A percentile compares a stretch with the other conserved stretches of the same genome.
Conservation (phyloP, 805 yeast species). For the Spathaspora gorwiae region DNA sequence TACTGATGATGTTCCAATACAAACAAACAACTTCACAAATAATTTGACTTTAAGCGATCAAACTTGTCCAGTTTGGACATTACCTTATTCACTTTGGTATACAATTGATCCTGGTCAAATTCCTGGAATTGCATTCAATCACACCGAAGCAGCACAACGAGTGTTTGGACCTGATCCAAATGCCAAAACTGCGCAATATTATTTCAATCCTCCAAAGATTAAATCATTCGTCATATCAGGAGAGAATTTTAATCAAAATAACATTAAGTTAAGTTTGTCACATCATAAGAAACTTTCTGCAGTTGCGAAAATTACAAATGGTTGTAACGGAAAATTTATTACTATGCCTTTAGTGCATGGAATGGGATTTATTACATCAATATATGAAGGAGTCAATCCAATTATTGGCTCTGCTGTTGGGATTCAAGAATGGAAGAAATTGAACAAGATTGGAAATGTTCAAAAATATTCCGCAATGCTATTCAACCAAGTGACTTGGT, state of each 20-base stretch:
- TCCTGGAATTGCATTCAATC: conserved; percentile 65
- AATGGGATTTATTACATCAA: conserved; percentile 71
- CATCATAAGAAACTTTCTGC: conserved; percentile 31
- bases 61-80: conserved; percentile 71
- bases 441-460: conserved; percentile 32
- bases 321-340: conserved; percentile 40
- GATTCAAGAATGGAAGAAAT: conserved; percentile 43
- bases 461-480: conserved; percentile 51
- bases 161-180: conserved; percentile 67
- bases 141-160: conserved; percentile 52
- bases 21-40: conserved; percentile 76
- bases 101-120: conserved; percentile 43
- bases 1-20: conserved; percentile 40
- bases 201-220: conserved; percentile 64
- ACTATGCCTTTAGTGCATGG: conserved; percentile 71
- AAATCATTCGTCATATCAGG: conserved; percentile 51
- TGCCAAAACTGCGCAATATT: conserved; percentile 51
- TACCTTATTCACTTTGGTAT: conserved; percentile 75
- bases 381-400: conserved; percentile 49
- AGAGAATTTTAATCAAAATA: conserved; percentile 16
- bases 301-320: conserved; percentile 14
- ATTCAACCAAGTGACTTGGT: conserved; percentile 61
- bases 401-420: conserved; percentile 62
- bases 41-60: conserved; percentile 66
- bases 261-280: conserved; percentile 16